Evolutionary conservation across 345 rosid genomes (phyloP).

Genomic region (Rhodamnia rubescens): DNA sequence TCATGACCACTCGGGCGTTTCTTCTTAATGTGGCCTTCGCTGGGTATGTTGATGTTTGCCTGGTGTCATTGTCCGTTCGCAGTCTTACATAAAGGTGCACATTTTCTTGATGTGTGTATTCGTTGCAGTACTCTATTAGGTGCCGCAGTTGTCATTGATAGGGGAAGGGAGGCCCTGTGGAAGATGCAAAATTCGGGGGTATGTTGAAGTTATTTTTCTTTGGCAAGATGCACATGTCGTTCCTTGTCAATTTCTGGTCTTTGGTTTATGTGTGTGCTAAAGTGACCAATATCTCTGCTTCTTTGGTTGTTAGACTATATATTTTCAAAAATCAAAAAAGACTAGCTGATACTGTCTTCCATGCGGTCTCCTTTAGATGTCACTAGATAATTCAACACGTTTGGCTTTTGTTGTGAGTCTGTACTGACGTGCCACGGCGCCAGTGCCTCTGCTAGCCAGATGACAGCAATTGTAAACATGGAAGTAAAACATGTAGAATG

Average conservation of each 20-base stretch:
- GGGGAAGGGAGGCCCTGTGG: constrained; percentile 46
- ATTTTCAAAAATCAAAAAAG: neutral
- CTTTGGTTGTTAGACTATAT: neutral
- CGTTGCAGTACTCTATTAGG: constrained; percentile 36
- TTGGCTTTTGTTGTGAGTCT: neutral
- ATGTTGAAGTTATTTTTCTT: constrained; percentile 1
- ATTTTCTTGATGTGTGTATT: neutral
- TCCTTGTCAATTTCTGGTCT: neutral
- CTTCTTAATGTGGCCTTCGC: constrained; percentile 57
- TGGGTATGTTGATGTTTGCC: constrained; percentile 27
- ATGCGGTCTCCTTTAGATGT: neutral
- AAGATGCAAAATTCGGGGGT: constrained; percentile 56
- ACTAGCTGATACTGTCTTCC: neutral
- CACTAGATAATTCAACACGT: neutral
- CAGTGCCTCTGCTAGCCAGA: neutral
- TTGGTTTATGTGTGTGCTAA: neutral
- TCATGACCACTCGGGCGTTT: constrained; percentile 57
- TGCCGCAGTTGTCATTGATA: constrained; percentile 25
- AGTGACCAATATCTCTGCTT: neutral
- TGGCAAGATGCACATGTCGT: neutral
- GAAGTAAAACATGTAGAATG: neutral
- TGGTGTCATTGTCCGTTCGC: neutral
- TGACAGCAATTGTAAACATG: neutral
- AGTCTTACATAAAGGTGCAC: neutral
- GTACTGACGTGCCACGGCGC: neutral